These are phyloP conservation scores for Canna indica DNA, from an alignment of 176 grass and related monocot species.

Conservation along the genomic window DNA sequence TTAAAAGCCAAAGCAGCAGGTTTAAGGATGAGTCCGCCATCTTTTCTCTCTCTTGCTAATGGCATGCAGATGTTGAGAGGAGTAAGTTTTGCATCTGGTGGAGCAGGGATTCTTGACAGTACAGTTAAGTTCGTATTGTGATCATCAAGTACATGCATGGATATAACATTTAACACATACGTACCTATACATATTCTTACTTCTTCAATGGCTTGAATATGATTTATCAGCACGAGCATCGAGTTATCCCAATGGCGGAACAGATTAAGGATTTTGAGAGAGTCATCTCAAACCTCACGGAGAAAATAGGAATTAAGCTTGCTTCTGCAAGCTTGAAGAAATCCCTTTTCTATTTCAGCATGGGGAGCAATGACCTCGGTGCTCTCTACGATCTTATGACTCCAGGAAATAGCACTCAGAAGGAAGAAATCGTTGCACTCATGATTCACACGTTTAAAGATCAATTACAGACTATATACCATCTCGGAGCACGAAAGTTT, in stretches of 20 bases:
- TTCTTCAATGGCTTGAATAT: background rate
- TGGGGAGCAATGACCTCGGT: constrained; percentile 28
- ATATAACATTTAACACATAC: too few relatives aligned
- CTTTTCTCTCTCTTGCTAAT: constrained; percentile 28
- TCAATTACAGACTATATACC: background rate
- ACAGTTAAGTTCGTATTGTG: constrained; percentile 19
- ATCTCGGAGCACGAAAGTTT: constrained; percentile 30
- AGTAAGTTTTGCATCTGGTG: constrained; percentile 34
- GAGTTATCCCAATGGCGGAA: constrained; percentile 7
- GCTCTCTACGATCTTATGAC: constrained; percentile 1
- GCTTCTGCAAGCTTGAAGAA: background rate
- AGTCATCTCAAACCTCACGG: constrained; percentile 2
- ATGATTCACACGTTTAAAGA: background rate
- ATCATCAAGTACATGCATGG: too few relatives aligned
- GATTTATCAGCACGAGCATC: background rate
- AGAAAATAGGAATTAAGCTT: background rate
- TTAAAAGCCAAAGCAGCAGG: constrained; percentile 22
- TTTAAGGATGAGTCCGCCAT: constrained; percentile 28
- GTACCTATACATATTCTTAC: too few relatives aligned
- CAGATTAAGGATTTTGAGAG: constrained; percentile 26
- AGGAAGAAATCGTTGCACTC: constrained; percentile 16
- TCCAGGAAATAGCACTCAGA: constrained; percentile 2
- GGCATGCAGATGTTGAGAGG: constrained; percentile 10
- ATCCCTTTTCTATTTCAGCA: constrained; percentile 23
- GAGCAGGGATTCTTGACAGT: constrained; percentile 29